Base-by-base conservation (phyloP, 768 basidiomycete species). In the Mycena chlorophos region DNA sequence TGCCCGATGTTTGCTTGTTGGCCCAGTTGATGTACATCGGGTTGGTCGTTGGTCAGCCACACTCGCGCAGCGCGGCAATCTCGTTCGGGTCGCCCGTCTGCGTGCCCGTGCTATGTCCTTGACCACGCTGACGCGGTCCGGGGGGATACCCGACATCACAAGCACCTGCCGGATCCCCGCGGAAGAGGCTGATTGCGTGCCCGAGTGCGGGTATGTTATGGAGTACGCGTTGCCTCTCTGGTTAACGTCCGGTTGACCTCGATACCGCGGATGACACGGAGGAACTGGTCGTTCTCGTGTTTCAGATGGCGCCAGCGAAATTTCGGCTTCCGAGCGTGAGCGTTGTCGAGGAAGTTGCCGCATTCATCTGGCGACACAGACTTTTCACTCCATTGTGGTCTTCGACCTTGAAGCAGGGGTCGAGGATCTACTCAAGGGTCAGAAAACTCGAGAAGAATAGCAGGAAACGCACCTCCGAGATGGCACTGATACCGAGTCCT, bases 221-320 rank as follows among this genome's bases (percentile, higher is more conserved):
- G 87, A 89, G 31, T 76, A 69, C 0, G 85, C 82, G 16, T 75
- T 68, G 12, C 84, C 86, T 50, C n/a, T n/a, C n/a, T n/a, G n/a
- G n/a, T n/a, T n/a, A n/a, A n/a, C n/a, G 82, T 86, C 67, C 90
- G 89, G 59, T 89, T 91, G 34, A 87, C 76, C 64, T 88, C 89
- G 19, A 84, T 61, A 1, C 82, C 87, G 16, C 83, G 81, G 54
- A 91, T 87, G 56, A 90, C 73, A 22, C 84, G 89, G 20, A 84
- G 69, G 50, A 91, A 82, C 31, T 75, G 74, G 66, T 91, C 89
- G 63, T 86, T 79, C 64, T 89, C 88, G 13, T 73, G 72, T 6
- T 82, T 3, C 87, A 87, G 0, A 81, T 80, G 0, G 80, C 77
- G 61, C 78, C 84, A 43, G 89, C 69, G 64, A 90, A 88, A 63